A percentile compares a stretch with the other conserved stretches of the same genome.
Conservation (phyloP, 1,139 yeast species). For the Yamadazyma membranifaciens region DNA sequence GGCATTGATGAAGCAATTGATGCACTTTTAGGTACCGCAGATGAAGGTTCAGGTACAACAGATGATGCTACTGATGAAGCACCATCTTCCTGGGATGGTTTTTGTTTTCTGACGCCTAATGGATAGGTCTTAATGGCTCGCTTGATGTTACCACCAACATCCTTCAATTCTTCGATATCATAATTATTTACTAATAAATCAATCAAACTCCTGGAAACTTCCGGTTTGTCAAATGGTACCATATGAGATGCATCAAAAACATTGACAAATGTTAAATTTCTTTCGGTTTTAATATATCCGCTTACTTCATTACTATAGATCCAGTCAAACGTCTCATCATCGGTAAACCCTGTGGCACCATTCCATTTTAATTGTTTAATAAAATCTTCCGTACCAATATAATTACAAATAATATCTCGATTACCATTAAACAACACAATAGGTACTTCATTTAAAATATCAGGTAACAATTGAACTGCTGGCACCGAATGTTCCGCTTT, state of each 20-base stretch:
- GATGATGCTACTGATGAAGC: neutral
- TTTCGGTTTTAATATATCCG: slow-evolving; percentile 55
- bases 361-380: slow-evolving; percentile 68
- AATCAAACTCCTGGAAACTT: slow-evolving; percentile 64
- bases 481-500: slow-evolving; percentile 56
- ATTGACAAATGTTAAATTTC: slow-evolving; percentile 75
- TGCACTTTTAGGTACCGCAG: slow-evolving; percentile 9
- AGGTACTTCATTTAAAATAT: slow-evolving; percentile 56
- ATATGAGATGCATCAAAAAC: slow-evolving; percentile 83
- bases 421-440: slow-evolving; percentile 83
- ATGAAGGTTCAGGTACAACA: neutral
- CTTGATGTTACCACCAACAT: slow-evolving; percentile 17
- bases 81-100: slow-evolving; percentile 1
- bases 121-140: slow-evolving; percentile 29
- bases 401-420: slow-evolving; percentile 85
- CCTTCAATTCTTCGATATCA: slow-evolving; percentile 18
- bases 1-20: slow-evolving; percentile 11
- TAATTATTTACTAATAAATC: slow-evolving; percentile 46
- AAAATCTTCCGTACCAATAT: slow-evolving; percentile 68
- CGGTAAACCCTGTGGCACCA: slow-evolving; percentile 57
- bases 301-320: slow-evolving; percentile 42
- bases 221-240: slow-evolving; percentile 89
- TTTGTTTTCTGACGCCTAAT: slow-evolving; percentile 21
- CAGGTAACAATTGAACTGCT: slow-evolving; percentile 64
- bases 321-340: slow-evolving; percentile 48